Evolutionary conservation across 768 basidiomycete genomes (phyloP).

Genomic region (Polyporus arcularius): DNA sequence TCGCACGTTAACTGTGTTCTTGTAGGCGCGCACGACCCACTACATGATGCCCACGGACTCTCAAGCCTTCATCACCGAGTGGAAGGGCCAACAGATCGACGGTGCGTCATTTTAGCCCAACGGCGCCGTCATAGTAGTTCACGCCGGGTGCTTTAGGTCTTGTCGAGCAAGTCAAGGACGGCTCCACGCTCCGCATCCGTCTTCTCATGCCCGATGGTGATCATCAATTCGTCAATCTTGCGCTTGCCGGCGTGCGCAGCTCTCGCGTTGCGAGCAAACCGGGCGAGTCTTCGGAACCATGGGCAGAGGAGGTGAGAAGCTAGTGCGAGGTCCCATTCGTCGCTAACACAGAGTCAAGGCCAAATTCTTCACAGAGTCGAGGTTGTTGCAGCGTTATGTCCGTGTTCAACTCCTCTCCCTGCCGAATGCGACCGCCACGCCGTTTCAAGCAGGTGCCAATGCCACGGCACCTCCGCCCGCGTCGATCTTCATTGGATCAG

Average conservation of each 20-base stretch:
- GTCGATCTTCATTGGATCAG: slow-evolving; percentile 87
- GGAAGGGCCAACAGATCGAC: slow-evolving; percentile 90
- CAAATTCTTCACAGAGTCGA: slow-evolving; percentile 90
- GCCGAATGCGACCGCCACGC: slow-evolving; percentile 75
- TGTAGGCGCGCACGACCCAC: slow-evolving; percentile 69
- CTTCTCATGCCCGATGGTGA: slow-evolving; percentile 85
- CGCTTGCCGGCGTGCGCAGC: slow-evolving; percentile 80
- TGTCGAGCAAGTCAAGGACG: slow-evolving; percentile 93
- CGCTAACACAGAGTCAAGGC: slow-evolving; percentile 51
- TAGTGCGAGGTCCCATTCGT: background rate
- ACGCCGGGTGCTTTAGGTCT: slow-evolving; percentile 53
- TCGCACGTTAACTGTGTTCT: slow-evolving; percentile 2
- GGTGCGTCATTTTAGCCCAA: slow-evolving; percentile 45
- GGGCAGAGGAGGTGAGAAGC: slow-evolving; percentile 80
- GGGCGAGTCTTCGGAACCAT: slow-evolving; percentile 79
- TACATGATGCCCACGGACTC: slow-evolving; percentile 91
- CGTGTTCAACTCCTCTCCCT: slow-evolving; percentile 78
- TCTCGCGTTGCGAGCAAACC: slow-evolving; percentile 69
- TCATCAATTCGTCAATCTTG: slow-evolving; percentile 88
- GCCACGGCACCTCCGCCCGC: slow-evolving; percentile 62
- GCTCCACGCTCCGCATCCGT: slow-evolving; percentile 85
- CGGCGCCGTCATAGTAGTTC: background rate
- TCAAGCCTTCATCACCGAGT: slow-evolving; percentile 83
- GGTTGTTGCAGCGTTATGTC: slow-evolving; percentile 77
- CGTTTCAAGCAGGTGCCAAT: slow-evolving; percentile 67